Evolutionary conservation across 2,329 filamentous ascomycete species (phyloP).

Genomic region (Apiospora aurea): DNA sequence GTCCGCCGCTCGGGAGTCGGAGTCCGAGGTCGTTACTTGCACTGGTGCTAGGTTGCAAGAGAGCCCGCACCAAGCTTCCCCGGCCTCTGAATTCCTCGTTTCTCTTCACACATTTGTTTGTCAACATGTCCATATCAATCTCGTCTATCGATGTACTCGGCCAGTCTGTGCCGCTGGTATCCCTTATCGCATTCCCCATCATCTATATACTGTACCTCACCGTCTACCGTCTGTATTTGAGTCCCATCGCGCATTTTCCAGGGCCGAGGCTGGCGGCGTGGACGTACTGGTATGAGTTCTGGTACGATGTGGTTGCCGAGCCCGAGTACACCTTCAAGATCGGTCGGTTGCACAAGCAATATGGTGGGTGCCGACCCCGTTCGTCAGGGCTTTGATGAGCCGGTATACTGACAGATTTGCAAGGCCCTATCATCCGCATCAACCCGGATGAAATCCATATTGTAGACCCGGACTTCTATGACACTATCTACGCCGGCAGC

Average conservation of each 20-base stretch:
- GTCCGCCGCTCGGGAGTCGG: not conserved
- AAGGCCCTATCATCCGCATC: constrained; percentile 18
- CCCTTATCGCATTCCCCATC: not conserved
- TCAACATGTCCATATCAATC: not conserved
- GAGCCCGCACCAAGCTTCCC: not conserved
- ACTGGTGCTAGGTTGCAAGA: not conserved
- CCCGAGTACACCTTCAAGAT: constrained; percentile 3
- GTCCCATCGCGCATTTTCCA: not conserved
- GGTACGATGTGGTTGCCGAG: not conserved
- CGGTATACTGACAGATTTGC: not conserved
- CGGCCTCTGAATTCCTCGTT: not conserved
- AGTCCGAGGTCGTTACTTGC: not conserved
- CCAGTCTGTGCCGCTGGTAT: not conserved
- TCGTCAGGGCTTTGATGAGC: not conserved
- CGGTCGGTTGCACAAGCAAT: constrained; percentile 7
- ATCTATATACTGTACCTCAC: not conserved
- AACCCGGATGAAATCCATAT: constrained; percentile 9
- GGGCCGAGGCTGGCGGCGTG: constrained; percentile 3
- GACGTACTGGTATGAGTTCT: constrained; percentile 12
- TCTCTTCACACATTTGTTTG: not conserved
- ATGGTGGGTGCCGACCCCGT: not conserved
- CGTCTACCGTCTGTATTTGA: not conserved
- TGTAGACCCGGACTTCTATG: not conserved
- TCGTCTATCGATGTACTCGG: not conserved
- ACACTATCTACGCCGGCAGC: constrained; percentile 5